Evolutionary conservation across 495 filamentous ascomycete species (phyloP).

Genomic region (Lophium mytilinum): DNA sequence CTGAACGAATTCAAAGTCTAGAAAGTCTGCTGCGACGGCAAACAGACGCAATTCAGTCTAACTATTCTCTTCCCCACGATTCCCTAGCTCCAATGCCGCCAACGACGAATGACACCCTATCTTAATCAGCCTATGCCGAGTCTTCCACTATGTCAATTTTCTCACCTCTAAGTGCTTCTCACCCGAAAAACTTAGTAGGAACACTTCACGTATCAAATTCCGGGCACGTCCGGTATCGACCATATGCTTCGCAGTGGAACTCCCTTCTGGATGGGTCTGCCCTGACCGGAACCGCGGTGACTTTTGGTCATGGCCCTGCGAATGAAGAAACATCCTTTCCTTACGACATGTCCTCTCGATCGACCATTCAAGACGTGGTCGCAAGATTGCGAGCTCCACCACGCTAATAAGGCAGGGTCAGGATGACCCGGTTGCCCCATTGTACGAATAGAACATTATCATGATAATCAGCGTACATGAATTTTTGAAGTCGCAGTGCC

Average conservation of each 20-base stretch:
- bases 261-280: background rate
- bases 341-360: background rate
- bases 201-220: background rate
- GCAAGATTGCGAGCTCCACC: background rate
- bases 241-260: background rate
- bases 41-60: background rate
- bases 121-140: background rate
- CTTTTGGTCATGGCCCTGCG: background rate
- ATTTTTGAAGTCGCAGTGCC: too few species aligned
- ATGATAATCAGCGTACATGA: too few species aligned
- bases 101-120: background rate
- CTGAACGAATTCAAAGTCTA: background rate
- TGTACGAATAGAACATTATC: too few species aligned
- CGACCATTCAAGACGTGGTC: background rate
- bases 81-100: background rate
- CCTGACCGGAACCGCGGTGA: background rate
- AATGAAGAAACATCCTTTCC: background rate
- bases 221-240: background rate
- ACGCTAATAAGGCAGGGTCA: too few species aligned
- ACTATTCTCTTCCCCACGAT: background rate
- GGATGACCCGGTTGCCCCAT: too few species aligned
- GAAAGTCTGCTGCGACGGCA: background rate
- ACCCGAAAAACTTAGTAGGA: background rate
- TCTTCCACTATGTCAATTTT: background rate
- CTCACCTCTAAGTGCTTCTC: background rate